Base-by-base conservation (phyloP, 805 yeast species). In the Metschnikowia lachancei region DNA sequence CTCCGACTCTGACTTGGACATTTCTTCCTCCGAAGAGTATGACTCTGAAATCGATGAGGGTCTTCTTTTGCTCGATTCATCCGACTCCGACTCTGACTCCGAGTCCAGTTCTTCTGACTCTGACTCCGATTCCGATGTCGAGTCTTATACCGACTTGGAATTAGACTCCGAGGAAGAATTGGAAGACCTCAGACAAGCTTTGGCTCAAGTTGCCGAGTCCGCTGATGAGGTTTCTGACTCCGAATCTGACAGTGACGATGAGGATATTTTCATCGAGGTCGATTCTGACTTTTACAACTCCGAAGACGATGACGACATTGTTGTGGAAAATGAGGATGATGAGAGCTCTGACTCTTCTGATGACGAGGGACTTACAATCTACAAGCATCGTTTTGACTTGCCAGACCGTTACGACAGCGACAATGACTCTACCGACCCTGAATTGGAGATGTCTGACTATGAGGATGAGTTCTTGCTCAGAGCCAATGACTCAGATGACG, bases 311-410 rank as follows among this genome's bases (percentile, higher is more conserved):
- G 56, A 60, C 45, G 62, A 55, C 33, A 46, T 55, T 40, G 36
- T 36, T 14, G 42, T 41, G 24, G 63, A 11, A 9, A n/a, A 58
- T 19, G 47, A 26, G 28, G 28, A 52, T 18, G 64, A 58, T 32
- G 6, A 24, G 29, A 24, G 66, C 28, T 46, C 52, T 32, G 60
- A 64, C 18, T 64, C 71, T 14, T 58, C 56, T 32, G 71, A 62
- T 35, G 72, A 64, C 43, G 75, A 70, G 56, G 76, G 75, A 24
- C 49, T 69, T 48, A 71, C 75, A 28, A 71, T 71, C 45, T 71
- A 71, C 63, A 66, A 62, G 51, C 72, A 69, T 54, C 63, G 64
- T 46, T 68, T 67, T 41, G 74, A 66, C 51, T 59, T 68, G 48
- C 72, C 74, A 33, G 69, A 66, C 30, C 59, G 63, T 33, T 53